Evolutionary conservation across 768 basidiomycete species (phyloP), one percentile per base, ranked within the genome.

Genomic region (Boletus sp.): DNA sequence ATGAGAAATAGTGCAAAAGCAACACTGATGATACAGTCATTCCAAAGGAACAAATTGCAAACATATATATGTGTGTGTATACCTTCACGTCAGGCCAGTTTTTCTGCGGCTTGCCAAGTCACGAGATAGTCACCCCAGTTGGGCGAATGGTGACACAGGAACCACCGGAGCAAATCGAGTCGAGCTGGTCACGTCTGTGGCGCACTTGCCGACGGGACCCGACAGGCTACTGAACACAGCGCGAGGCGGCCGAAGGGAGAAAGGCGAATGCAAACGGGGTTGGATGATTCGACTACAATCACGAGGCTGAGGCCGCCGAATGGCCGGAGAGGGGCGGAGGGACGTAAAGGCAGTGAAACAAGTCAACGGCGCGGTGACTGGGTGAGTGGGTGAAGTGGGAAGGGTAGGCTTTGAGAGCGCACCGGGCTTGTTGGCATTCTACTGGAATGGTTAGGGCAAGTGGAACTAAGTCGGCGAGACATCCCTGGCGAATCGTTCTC

Each of bases 241-340:
- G 21, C 50, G 32, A 44, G 15, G 46, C 40, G 38, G 40, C 47
- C 42, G 23, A 53, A 43, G 52, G 58, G 45, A 57, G 55, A 38
- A 53, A 46, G 38, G 8, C 15, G 25, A 34, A 15, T 35, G 21
- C 33, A 19, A 21, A 34, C 27, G 9, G 37, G 7, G 43, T n/a
- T 54, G 27, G 42, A 30, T 41, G 54, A 34, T 27, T 43, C 38
- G 46, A 41, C 32, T 40, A 38, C n/a, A 7, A 21, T 47, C 59
- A 67, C 53, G 57, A 58, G 58, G 64, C 54, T 17, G 21, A 50
- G 49, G 53, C 49, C 47, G 30, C 48, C 50, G 52, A 27, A 46
- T 53, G 32, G n/a, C 30, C 33, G 13, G 35, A 38, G 50, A 40
- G 30, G 14, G 33, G 13, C 27, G 42, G n/a, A 45, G 33, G 29